phyloP scores from a whole-genome alignment of 164 flowering plant genomes.

The Taxillus chinensis region DNA sequence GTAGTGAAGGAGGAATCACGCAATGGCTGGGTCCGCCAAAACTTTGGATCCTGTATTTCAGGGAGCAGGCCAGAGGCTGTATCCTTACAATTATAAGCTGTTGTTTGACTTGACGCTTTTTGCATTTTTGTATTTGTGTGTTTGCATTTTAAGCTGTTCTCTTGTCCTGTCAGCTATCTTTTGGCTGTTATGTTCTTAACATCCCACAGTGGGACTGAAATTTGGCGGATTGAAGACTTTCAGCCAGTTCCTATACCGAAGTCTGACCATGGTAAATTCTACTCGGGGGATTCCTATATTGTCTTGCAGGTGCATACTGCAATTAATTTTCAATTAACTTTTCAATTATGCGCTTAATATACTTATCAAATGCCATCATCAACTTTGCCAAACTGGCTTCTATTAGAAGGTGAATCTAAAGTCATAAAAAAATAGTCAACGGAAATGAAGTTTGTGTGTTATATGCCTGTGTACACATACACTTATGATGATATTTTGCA shows the following conservation, averaged over 20 bases:
- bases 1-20: constrained; percentile 11
- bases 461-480: neutral
- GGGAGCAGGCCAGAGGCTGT: constrained; percentile 80
- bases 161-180: too few relatives aligned
- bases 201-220: constrained; percentile 72
- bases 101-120: neutral
- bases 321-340: neutral
- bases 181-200: constrained; percentile 30
- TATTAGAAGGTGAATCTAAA: too few relatives aligned
- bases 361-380: too few relatives aligned
- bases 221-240: constrained; percentile 92
- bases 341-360: too few relatives aligned
- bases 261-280: constrained; percentile 87
- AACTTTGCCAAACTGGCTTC: too few relatives aligned
- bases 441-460: neutral
- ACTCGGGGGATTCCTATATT: constrained; percentile 77
- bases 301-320: constrained; percentile 57
- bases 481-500: neutral
- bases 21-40: constrained; percentile 70
- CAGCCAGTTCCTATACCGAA: constrained; percentile 85
- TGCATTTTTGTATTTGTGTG: neutral
- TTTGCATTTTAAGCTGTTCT: too few relatives aligned
- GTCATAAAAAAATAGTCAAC: too few relatives aligned
- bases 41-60: constrained; percentile 87
- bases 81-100: constrained; percentile 23